Evolutionary conservation across 805 yeast genomes (phyloP), one percentile per base, ranked within the genome.

Genomic region (Lipomyces anomalus): DNA sequence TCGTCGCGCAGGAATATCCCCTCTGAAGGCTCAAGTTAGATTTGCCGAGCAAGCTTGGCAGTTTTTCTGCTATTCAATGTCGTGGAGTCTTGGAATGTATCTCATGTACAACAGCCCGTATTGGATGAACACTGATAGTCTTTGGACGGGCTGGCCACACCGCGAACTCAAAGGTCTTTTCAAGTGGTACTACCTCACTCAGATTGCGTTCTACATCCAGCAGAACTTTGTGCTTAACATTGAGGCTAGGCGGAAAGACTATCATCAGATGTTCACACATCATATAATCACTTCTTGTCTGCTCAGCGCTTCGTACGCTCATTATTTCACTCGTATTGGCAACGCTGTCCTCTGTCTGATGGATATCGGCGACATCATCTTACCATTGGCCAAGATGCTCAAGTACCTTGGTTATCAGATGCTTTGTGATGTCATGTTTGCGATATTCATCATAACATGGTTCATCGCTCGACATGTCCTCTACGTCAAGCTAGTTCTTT

Each of bases 31-130:
- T 0, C 67, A 71, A 20, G 75, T 75, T 45, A 73, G 95, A 47
- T 87, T 84, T 60, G 83, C 86, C 46, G 96, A 87, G 65, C 96
- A 87, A 68, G 80, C 86, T 41, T 88, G 95, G 95, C 69, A 76
- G 28, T 61, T 77, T 16, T 57, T 76, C 4, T 84, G 83, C 61
- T 84, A 78, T 67, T 55, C 73, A 4, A 55, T 66, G 7, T 74
- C 84, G 6, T 79, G 80, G 61, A 38, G 61, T 1, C 66, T 67
- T 47, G 95, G 95, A 0, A 65, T 75, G 28, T 69, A 70, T 48
- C 64, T 87, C 16, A 80, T 82, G 58, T 65, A 62, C 48, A 48
- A 71, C 38, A 77, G 88, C 2, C 73, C 76, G 1, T 84, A 85
- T 67, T 80, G 71, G 60, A 58, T 72, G 40, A 70, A 80, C 57